Percentiles rank a stretch among this genome's conserved stretches.
Conservation (phyloP, 176 grass and related monocot species). For the Oryza rufipogon region DNA sequence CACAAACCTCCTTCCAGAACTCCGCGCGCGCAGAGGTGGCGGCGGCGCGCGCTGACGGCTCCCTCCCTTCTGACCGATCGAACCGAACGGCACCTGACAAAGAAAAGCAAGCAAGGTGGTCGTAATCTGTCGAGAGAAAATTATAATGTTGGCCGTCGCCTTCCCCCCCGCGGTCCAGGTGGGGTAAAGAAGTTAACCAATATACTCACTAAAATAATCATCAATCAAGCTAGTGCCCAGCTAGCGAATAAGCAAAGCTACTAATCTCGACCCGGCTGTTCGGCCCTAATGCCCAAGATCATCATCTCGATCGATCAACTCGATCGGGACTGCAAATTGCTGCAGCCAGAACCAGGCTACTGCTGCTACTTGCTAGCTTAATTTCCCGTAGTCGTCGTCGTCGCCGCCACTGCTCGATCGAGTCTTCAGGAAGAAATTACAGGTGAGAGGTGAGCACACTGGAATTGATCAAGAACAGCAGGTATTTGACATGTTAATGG, state of each 20-base stretch:
- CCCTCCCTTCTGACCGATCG: constrained; percentile 9
- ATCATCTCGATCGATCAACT: neutral
- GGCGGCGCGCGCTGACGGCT: too few relatives aligned
- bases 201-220: constrained; percentile 45
- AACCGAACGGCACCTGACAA: constrained; percentile 4
- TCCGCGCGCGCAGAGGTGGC: too few relatives aligned
- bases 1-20: too few relatives aligned
- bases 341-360: too few relatives aligned
- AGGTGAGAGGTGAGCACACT: constrained; percentile 7
- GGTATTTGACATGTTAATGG: constrained; percentile 24
- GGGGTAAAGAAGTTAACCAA: neutral
- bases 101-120: neutral
- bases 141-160: neutral
- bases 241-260: constrained; percentile 29
- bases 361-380: neutral
- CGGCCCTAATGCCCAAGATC: neutral
- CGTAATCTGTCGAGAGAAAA: constrained; percentile 11
- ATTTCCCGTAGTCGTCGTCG: constrained; percentile 1
- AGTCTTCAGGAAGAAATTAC: constrained; percentile 16
- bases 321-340: constrained; percentile 4
- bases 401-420: neutral
- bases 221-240: constrained; percentile 48
- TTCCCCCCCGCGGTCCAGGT: constrained; percentile 1
- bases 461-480: constrained; percentile 14
- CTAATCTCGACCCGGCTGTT: neutral